Evolutionary conservation across 192 early-diverging fungal genomes (phyloP), one percentile per base, ranked within the genome.

Genomic region (Cetraspora pellucida): DNA sequence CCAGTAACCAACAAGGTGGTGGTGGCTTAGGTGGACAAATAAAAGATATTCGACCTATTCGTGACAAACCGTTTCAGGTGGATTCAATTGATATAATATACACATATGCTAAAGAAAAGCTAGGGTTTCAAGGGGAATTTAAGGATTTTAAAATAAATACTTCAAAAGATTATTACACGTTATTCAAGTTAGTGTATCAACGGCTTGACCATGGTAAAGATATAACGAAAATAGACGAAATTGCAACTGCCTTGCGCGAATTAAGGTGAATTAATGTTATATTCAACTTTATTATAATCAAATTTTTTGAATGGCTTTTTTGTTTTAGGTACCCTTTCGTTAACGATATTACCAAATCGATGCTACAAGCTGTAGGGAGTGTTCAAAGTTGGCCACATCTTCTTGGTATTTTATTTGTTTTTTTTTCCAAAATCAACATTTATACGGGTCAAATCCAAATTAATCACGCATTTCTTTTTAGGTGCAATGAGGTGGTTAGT

Each of bases 401-500:
- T 89, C 87, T 77, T 83, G 86, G 13, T 82, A 88, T 50, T 74
- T 91, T 2, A 27, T 52, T 52, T 19, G 4, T 52, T 52, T 19
- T 4, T 52, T 52, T 3, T 13, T 49, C 13, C 4, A 10, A 52
- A 52, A 52, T 17, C 11, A 17, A 52, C 13, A 50, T 27, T 77
- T 87, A 6, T 80, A 82, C 27, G 83, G 80, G 1, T 78, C 82
- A 11, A 78, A 78, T 64, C 82, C 89, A 52, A 61, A 84, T 23
- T 91, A 90, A 91, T 91, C 90, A 8, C 3, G 1, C 9, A 19
- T 10, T 82, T 83, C 0, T 83, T 91, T 13, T 79, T 93, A 61
- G 93, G 87, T 0, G 89, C 89, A 84, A 79, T 95, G 52, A 81
- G 87, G 30, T 95, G 93, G 93, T 83, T 95, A 81, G 89, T 94